These are phyloP conservation scores for Haplosporangium sp. DNA, from an alignment of 371 early-diverging fungal species.

Conservation along the genomic window DNA sequence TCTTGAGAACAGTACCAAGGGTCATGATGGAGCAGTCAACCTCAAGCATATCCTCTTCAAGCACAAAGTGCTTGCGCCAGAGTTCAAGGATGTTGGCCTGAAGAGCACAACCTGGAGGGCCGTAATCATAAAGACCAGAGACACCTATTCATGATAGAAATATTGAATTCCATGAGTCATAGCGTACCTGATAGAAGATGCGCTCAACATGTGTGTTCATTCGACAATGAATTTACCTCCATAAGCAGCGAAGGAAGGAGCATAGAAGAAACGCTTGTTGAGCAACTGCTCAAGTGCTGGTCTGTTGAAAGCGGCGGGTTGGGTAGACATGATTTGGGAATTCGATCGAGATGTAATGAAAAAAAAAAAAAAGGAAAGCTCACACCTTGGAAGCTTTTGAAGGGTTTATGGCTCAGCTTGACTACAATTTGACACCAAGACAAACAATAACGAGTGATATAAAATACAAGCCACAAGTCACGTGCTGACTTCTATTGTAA, in stretches of 20 bases:
- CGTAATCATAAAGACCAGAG: slow-evolving; percentile 99
- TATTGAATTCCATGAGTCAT: background rate
- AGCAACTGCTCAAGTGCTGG: slow-evolving; percentile 80
- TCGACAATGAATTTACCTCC: slow-evolving; percentile 74
- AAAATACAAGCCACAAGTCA: slow-evolving; percentile 19
- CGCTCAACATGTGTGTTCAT: background rate
- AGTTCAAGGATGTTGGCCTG: slow-evolving; percentile 94
- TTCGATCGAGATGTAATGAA: background rate
- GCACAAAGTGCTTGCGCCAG: slow-evolving; percentile 98
- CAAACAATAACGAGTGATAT: background rate
- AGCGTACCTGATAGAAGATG: background rate
- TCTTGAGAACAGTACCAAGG: slow-evolving; percentile 97
- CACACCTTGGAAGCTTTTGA: background rate
- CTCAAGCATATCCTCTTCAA: slow-evolving; percentile 99
- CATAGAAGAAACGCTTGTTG: slow-evolving; percentile 94
- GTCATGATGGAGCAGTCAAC: slow-evolving; percentile 98
- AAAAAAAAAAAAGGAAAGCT: background rate
- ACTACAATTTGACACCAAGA: slow-evolving; percentile 8
- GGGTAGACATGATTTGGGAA: slow-evolving; percentile 30
- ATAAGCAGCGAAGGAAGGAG: slow-evolving; percentile 95
- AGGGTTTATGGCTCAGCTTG: background rate
- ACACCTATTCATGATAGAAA: slow-evolving; percentile 71
- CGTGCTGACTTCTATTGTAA: slow-evolving; percentile 1
- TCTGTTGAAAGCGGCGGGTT: slow-evolving; percentile 63
- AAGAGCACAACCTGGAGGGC: slow-evolving; percentile 96